Base-by-base conservation (phyloP, 2,329 filamentous ascomycete genomes). In the Colletotrichum chlorophyti region DNA sequence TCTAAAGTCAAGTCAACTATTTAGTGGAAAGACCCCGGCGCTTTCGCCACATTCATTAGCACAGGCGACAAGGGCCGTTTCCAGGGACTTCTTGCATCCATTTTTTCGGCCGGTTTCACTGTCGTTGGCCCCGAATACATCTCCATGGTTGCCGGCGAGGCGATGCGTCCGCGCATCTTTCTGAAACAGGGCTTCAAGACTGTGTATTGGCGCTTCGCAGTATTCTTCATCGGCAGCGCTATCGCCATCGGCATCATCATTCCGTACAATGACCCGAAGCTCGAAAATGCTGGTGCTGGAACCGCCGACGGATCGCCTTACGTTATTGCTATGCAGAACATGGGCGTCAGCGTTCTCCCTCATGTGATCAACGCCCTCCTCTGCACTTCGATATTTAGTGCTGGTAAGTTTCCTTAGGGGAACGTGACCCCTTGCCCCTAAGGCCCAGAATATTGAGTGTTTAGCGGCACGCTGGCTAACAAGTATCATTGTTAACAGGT, bases 101-200 rank as follows among this genome's bases (percentile, higher is more conserved):
- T 91, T 37, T 90, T 89, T 69, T 83, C 83, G 58, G 87, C 85
- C 12, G 78, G 79, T 50, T 89, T 89, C 69, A 84, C 83, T 15
- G 80, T 89, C 51, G 83, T 85, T 17, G 88, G 87, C 0, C 87
- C 87, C 4, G 88, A 90, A 64, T 90, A 89, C 64, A 84, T 91
- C 40, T 80, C 81, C 35, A 86, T 85, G 67, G 91, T 90, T 1
- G 86, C 91, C 12, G 89, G 88, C 42, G 88, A 91, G 70, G 82
- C 87, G 3, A 78, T 87, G 65, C 84, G 87, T 61, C 88, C 88
- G 0, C 81, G 87, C 6, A 75, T 74, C 11, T 83, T 84, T 43
- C 82, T 93, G 71, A 89, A 88, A 32, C 81, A 80, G 45, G 89
- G 89, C 1, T 91, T 85, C 75, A 91, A 90, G 66, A 87, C 86